Evolutionary conservation across 805 yeast species (phyloP), one percentile per base, ranked within the genome.

Genomic region (Saturnispora mendoncae): DNA sequence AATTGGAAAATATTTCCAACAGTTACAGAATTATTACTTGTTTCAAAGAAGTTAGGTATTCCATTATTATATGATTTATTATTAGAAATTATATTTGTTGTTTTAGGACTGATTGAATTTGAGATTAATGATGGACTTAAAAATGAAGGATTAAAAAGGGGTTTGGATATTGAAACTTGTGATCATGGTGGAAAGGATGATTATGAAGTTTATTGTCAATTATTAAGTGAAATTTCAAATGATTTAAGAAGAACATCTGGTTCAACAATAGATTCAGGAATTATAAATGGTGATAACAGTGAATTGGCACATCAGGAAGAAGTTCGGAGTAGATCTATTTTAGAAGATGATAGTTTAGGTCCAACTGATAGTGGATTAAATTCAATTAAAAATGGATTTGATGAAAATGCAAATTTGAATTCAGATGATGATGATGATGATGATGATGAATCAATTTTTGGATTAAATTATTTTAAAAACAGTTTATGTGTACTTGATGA

Each of bases 1-100:
- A 78, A 73, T 50, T 82, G 90, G 90, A 60, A 69, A n/a, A 59
- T 83, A 30, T 65, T 73, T 2, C 90, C 92, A 0, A 77, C 83
- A 0, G 72, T 82, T 0, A 65, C 81, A 30, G 86, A 81, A 48
- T 67, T 78, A 36, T 63, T 82, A 48, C 56, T 77, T 26, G 67
- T 79, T 52, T 69, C 88, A 2, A 78, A 79, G 50, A 68, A 74
- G 45, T 81, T 77, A 53, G 80, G 79, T 46, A 68, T 83, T 19
- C 88, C 90, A 2, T 60, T 83, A 38, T 62, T 84, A 21, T 80
- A 79, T 55, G 86, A 80, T 51, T 65, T 82, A 52, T 73, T 82
- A 38, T 62, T 76, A 37, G 92, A 84, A 53, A 76, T 76, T 0
- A 59, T 83, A 39, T 83, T 76, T 56, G 81, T 84, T 3, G 71